These are phyloP conservation scores for Stemphylium lycopersici DNA, from an alignment of 2,329 filamentous ascomycete species.

Conservation along the genomic window DNA sequence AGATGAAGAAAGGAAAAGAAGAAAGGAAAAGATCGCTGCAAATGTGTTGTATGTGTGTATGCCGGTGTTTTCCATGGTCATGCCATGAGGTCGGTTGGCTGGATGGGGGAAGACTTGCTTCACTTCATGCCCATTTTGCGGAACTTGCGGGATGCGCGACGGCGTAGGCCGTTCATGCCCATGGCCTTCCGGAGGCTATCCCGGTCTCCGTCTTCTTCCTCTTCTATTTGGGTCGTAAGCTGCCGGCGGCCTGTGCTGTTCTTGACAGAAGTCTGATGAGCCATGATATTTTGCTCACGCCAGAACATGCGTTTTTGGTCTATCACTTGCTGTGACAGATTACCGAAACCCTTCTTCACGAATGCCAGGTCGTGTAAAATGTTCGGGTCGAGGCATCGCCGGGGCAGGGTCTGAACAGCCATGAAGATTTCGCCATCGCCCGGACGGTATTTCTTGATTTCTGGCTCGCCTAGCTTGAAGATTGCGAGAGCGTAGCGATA, in stretches of 20 bases:
- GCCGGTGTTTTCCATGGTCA: neutral
- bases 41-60: neutral
- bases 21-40: conserved; percentile 6
- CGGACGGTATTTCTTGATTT: conserved; percentile 73
- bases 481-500: conserved; percentile 90
- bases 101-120: neutral
- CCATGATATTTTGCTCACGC: conserved; percentile 40
- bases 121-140: conserved; percentile 27
- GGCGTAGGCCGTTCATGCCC: conserved; percentile 26
- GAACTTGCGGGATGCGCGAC: conserved; percentile 34
- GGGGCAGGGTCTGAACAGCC: conserved; percentile 85
- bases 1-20: neutral
- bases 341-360: conserved; percentile 77
- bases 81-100: neutral
- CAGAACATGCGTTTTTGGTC: conserved; percentile 68
- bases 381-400: conserved; percentile 82
- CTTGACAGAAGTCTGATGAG: conserved; percentile 30
- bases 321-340: conserved; percentile 80
- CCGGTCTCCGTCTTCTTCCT: conserved; percentile 27
- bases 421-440: conserved; percentile 97
- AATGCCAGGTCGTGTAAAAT: conserved; percentile 82
- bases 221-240: conserved; percentile 12
- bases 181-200: conserved; percentile 28
- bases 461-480: conserved; percentile 83
- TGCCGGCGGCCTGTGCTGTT: conserved; percentile 15